Percentiles rank a stretch among this genome's conserved stretches.
These are phyloP conservation scores for cucumber (Cucumis sativus) DNA, from an alignment of 306 rosid genomes.

Conservation along the genomic window Cucumber_9930_V3 NC_026660.2:15006501-15007000, in stretches of 20 bases:
- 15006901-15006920: neutral
- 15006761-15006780: neutral
- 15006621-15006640: neutral
- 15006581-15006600: neutral
- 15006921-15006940: neutral
- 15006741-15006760: neutral
- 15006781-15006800: neutral
- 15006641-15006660: too few relatives aligned
- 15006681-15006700: neutral
- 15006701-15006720: slow-evolving; percentile 3
- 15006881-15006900: neutral
- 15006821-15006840: neutral
- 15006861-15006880: neutral
- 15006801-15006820: neutral
- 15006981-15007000: neutral
- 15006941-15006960: neutral
- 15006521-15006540: neutral
- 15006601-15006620: neutral
- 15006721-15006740: slow-evolving; percentile 8
- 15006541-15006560: slow-evolving; percentile 5
- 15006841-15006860: neutral
- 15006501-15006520: neutral
- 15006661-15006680: too few relatives aligned
- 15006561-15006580: neutral
- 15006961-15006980: neutral